Percentiles rank a stretch among this genome's conserved stretches.
phyloP scores from a whole-genome alignment of 306 rosid genomes.

The Alnus glutinosa region DNA sequence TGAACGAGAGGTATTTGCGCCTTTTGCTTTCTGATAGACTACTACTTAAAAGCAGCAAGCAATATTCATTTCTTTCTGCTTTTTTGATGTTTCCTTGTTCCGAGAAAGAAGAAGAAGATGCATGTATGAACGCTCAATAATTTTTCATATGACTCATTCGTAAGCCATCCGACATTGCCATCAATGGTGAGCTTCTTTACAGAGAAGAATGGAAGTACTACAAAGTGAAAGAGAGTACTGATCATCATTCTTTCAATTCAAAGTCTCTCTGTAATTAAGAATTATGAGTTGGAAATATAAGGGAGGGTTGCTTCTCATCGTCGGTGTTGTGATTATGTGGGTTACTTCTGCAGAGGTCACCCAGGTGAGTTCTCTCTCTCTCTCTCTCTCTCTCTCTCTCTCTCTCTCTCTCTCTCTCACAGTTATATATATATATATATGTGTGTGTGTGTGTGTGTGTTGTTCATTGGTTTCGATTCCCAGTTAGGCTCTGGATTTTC shows the following conservation, averaged over 20 bases:
- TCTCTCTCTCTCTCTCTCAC: neutral
- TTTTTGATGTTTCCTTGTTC: no score
- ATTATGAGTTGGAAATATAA: slow-evolving; percentile 34
- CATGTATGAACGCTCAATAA: no score
- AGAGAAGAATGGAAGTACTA: neutral
- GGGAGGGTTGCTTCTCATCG: slow-evolving; percentile 32
- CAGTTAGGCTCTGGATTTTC: neutral
- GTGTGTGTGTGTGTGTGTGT: no score
- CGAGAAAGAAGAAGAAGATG: no score
- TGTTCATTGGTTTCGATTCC: neutral
- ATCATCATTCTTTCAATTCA: neutral
- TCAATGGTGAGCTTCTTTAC: neutral
- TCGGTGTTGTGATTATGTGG: slow-evolving; percentile 33
- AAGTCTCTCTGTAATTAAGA: slow-evolving; percentile 9
- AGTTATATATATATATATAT: no score
- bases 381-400: neutral
- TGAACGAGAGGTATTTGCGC: no score
- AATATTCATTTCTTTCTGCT: no score
- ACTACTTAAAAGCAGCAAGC: no score
- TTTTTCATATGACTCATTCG: no score
- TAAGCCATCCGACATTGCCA: no score
- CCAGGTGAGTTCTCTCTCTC: slow-evolving; percentile 27
- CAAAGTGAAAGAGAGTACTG: slow-evolving; percentile 5
- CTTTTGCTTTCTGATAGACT: no score
- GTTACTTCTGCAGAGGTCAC: slow-evolving; percentile 38